phyloP scores from a whole-genome alignment of 2,329 filamentous ascomycete species.

The Apiospora kogelbergensis region DNA sequence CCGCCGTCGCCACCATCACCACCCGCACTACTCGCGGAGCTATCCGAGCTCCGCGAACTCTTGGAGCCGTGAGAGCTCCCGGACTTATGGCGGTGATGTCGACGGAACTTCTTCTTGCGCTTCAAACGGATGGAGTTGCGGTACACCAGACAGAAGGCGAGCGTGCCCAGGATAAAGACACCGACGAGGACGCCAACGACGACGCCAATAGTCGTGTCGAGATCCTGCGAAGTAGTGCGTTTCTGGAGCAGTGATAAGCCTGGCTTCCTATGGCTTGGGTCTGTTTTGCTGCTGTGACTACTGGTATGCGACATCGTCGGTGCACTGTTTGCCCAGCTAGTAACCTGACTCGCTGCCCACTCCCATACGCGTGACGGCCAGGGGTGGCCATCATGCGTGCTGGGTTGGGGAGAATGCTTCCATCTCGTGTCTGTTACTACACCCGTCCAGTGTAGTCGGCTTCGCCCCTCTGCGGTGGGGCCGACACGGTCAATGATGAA shows the following conservation, averaged over 20 bases:
- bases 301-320: not conserved
- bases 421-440: not conserved
- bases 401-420: not conserved
- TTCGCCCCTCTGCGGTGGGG: not conserved
- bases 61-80: constrained; percentile 19
- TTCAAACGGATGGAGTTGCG: constrained; percentile 21
- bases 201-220: constrained; percentile 24
- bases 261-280: no score
- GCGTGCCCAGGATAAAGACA: constrained; percentile 20
- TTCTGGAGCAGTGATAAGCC: constrained; percentile 18
- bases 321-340: not conserved
- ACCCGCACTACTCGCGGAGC: not conserved
- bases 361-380: not conserved
- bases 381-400: not conserved
- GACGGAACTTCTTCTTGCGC: constrained; percentile 11
- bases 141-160: constrained; percentile 24
- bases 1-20: constrained; percentile 10
- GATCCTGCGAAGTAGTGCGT: constrained; percentile 15
- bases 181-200: constrained; percentile 25
- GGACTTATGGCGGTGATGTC: not conserved
- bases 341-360: not conserved
- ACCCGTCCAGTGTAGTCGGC: not conserved
- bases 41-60: constrained; percentile 16
- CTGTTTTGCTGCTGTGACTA: not conserved
- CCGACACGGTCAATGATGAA: not conserved